These are phyloP conservation scores for Periconia sp. DNA, from an alignment of 2,329 filamentous ascomycete genomes.

Conservation along the genomic window DNA sequence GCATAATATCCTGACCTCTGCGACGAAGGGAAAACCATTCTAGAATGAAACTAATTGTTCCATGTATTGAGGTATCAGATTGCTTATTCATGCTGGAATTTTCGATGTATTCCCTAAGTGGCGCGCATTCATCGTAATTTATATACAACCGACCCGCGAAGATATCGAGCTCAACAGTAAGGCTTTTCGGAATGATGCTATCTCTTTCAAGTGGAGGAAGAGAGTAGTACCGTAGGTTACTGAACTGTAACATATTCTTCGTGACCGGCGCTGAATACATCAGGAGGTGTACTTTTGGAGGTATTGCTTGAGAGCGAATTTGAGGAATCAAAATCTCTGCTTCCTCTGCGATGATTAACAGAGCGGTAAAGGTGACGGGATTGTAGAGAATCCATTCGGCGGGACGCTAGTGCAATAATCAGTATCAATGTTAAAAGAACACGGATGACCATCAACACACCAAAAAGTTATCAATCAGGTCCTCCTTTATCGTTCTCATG, in stretches of 20 bases:
- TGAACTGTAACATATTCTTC: conserved; percentile 61
- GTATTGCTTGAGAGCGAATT: conserved; percentile 25
- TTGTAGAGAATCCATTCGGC: conserved; percentile 67
- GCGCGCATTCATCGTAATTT: conserved; percentile 51
- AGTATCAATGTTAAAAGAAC: too few species aligned
- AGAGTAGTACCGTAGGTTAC: conserved; percentile 55
- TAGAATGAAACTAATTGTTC: too few species aligned
- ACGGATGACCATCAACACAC: too few species aligned
- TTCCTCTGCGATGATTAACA: conserved; percentile 66
- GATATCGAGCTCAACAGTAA: conserved; percentile 61
- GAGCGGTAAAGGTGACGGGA: conserved; percentile 45
- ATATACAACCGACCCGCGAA: conserved; percentile 65
- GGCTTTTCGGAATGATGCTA: conserved; percentile 54
- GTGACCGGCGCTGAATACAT: conserved; percentile 64
- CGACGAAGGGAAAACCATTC: too few species aligned
- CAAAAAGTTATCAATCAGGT: conserved; percentile 47
- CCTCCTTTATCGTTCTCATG: conserved; percentile 44
- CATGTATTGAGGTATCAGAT: too few species aligned
- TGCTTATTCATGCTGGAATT: too few species aligned
- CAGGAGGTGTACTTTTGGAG: conserved; percentile 49
- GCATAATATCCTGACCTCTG: too few species aligned
- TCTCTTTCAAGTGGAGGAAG: conserved; percentile 50
- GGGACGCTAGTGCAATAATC: too few species aligned
- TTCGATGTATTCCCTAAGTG: too few species aligned
- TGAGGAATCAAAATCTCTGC: conserved; percentile 57